Base-by-base conservation (phyloP, 2,329 filamentous ascomycete species). In the Phyllosticta citrichinensis region DNA sequence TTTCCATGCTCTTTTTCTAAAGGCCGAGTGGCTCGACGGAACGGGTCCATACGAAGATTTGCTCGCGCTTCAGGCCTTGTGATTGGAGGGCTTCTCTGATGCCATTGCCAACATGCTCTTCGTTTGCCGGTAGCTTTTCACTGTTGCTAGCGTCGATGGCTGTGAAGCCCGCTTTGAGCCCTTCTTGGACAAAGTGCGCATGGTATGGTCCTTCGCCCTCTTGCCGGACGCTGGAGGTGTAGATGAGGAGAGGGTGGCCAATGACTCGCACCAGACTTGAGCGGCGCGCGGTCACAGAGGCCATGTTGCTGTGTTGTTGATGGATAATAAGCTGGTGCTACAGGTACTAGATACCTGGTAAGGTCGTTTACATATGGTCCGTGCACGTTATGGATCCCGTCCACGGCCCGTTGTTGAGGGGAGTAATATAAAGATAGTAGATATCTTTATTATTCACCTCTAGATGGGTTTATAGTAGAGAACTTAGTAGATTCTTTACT, bases 91-190 rank as follows among this genome's bases (percentile, higher is more conserved):
- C 85, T 60, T 79, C 77, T 62, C 82, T 78, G 55, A 94, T 78
- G 2, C 86, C 89, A 25, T 82, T 79, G 2, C 85, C 88, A 1
- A 90, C 87, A 59, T 81, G 76, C 72, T 95, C 90, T 65, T 85
- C 81, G 71, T 94, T 94, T 74, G 93, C 88, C 63, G 83, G 83
- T 2, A 88, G 88, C 72, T 91, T 88, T 17, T 87, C 87, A n/a
- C n/a, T n/a, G 14, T 47, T 47, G 10, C 89, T 89, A 0, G 89
- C 93, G 69, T 94, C 89, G 63, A 94, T 76, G 55, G 79, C 87
- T 33, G 84, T 80, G 67, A 93, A 94, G 5, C 89, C 89, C 53
- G 82, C 76, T 53, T 78, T 78, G 35, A 94, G 69, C 1, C 90
- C 89, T 64, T 80, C 73, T 66, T 86, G 83, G 22, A 94, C 89